Percentiles rank a stretch among this genome's conserved stretches.
Evolutionary conservation across 1,139 yeast genomes (phyloP).

Genomic region (Hanseniaspora gamundiae): DNA sequence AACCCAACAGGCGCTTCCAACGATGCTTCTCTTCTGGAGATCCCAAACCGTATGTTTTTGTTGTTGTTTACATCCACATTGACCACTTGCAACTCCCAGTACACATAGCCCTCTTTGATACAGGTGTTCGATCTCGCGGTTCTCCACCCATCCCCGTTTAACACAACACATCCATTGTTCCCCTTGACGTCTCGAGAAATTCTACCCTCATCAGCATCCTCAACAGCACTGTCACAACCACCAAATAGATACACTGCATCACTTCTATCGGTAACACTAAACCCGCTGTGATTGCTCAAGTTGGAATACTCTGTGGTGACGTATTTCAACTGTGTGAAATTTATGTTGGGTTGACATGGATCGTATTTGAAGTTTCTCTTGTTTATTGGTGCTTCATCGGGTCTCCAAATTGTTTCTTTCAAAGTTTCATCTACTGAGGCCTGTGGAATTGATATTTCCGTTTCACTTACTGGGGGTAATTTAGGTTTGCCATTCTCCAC

Average conservation of each 20-base stretch:
- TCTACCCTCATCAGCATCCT: slow-evolving; percentile 8
- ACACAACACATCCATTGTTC: neutral
- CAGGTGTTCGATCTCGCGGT: slow-evolving; percentile 67
- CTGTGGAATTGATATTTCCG: neutral
- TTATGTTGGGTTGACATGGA: slow-evolving; percentile 65
- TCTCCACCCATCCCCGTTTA: slow-evolving; percentile 64
- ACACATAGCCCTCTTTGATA: slow-evolving; percentile 68
- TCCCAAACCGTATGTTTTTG: slow-evolving; percentile 70
- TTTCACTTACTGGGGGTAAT: neutral
- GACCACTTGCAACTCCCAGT: slow-evolving; percentile 43
- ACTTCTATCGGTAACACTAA: slow-evolving; percentile 65
- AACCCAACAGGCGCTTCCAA: slow-evolving; percentile 93
- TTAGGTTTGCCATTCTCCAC: neutral
- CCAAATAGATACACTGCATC: slow-evolving; percentile 41
- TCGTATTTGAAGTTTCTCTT: slow-evolving; percentile 71
- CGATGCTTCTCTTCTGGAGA: slow-evolving; percentile 76
- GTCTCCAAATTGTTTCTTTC: neutral
- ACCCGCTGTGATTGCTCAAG: slow-evolving; percentile 33
- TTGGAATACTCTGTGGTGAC: slow-evolving; percentile 70
- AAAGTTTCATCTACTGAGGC: no score
- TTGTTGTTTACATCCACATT: slow-evolving; percentile 20
- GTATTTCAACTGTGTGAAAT: slow-evolving; percentile 48
- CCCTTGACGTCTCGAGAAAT: slow-evolving; percentile 9
- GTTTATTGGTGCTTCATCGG: slow-evolving; percentile 40
- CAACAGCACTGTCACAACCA: slow-evolving; percentile 19